A percentile compares a stretch with the other conserved stretches of the same genome.
Evolutionary conservation across 176 grass and related monocot species (phyloP).

Genomic region (Lolium rigidum): DNA sequence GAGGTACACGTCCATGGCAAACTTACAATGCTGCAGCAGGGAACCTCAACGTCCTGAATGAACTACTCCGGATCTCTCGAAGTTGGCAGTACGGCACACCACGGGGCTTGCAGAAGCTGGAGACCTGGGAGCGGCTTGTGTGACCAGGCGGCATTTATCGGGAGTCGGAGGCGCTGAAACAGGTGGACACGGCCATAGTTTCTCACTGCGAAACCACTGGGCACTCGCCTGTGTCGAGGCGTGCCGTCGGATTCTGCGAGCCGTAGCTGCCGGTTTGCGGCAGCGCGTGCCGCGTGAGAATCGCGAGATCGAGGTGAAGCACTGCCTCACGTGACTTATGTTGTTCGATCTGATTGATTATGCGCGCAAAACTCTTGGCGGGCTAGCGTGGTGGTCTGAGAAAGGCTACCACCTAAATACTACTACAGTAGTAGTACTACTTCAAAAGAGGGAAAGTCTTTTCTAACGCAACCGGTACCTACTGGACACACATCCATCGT

Average conservation of each 20-base stretch:
- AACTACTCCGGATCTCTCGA: not conserved
- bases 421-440: too few species aligned
- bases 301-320: not conserved
- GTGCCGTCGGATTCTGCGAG: constrained; percentile 36
- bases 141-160: constrained; percentile 39
- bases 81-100: not conserved
- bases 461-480: too few species aligned
- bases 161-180: constrained; percentile 4
- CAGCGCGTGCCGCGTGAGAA: not conserved
- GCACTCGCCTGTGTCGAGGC: not conserved
- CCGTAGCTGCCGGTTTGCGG: constrained; percentile 42
- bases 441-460: too few species aligned
- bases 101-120: not conserved
- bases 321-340: not conserved
- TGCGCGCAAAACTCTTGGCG: too few species aligned
- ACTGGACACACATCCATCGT: too few species aligned
- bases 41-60: not conserved
- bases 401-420: too few species aligned
- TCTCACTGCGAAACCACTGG: constrained; percentile 28
- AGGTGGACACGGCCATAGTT: constrained; percentile 61
- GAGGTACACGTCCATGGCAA: too few species aligned
- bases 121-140: not conserved
- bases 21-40: not conserved
- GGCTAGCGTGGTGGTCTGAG: too few species aligned
- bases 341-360: too few species aligned